Base-by-base conservation (phyloP, 2,329 filamentous ascomycete genomes). In the Geoglossum cookeanum region DNA sequence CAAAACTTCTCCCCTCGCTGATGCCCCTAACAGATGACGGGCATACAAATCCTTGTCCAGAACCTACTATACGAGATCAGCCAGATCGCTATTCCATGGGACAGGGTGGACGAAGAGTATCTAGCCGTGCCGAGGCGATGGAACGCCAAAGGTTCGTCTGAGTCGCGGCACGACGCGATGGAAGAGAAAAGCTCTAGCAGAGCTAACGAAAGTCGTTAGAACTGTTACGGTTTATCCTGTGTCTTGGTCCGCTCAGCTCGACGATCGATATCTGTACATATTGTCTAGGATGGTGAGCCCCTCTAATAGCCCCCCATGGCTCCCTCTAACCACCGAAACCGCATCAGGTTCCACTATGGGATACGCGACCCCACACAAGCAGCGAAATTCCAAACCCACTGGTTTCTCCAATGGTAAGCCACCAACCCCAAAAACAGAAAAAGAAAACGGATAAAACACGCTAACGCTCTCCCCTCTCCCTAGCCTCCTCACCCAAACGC, bases 241-340 rank as follows among this genome's bases (percentile, higher is more conserved):
- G 45, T 30, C 37, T 55, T 1, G 54, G 54, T 7, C 54, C 54
- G 4, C 13, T 44, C 3, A 55, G 54, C 33, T 37, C 30, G 13
- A 55, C 54, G 6, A 55, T 55, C 33, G 54, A 55, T 29, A 55
- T 55, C n/a, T 55, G 54, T n/a, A 55, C 54, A 29, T 55, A 45
- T 17, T 35, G 30, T n/a, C 30, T 55, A 11, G 54, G 37, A 7
- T 55, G 54, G 54, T 55, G 5, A 22, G 42, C 13, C 33, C 33
- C n/a, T 7, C 39, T 1, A 9, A 9, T 4, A 15, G 11, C 13
- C 33, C 39, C 13, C 13, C 39, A 8, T 15, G 4, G 6, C 13
- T 42, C 39, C n/a, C 39, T 45, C 17, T 17, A 22, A 22, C 22
- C 17, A 45, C 4, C 22, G 39, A 15, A 42, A 42, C 39, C 9